Base-by-base conservation (phyloP, 352 stramenopile genomes). In the Phytophthora cactorum region DNA sequence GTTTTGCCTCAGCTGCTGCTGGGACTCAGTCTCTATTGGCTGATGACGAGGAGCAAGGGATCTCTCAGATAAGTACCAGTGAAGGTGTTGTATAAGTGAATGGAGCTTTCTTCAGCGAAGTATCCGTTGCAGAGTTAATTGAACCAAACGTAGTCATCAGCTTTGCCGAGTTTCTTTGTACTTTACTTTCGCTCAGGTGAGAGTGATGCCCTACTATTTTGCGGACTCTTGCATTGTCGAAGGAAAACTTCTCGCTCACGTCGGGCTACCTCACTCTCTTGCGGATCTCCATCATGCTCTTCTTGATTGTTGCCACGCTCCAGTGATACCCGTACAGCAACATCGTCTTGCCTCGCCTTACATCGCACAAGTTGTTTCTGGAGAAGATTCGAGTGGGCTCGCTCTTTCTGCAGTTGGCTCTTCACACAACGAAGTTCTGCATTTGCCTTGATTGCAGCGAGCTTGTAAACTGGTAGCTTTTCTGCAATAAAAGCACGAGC, bases 351-450 rank as follows among this genome's bases (percentile, higher is more conserved):
- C n/a, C 63, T 72, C 5, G 69, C 68, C 29, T 72, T 72, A 14
- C 50, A 75, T 5, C 34, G 44, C 12, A 74, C 66, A 7, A 82
- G 15, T 52, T 82, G 65, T 7, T 52, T 59, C 31, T 76, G 66
- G 9, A 82, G 61, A 10, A 17, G 47, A 53, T 82, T 69, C 5
- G 66, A 78, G 8, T 85, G 63, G 4, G 15, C 43, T 46, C 67
- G 59, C 27, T 85, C 77, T 43, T 85, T 66, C 5, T 68, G 45
- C 15, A 85, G 51, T 43, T 85, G 77, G 25, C 72, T 82, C 34
- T 65, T 65, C 10, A 77, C 69, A 25, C 71, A 81, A 17, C 67
- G 54, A 0, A 85, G 57, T 45, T 85, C 74, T 5, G 77, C 77
- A 22, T 61, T 61, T 11, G 77, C 74, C 52, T 82, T 79, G 15